A percentile compares a stretch with the other conserved stretches of the same genome.
Conservation (phyloP, 1,284 basidiomycete genomes). For the Ustilago cynodontis region DNA sequence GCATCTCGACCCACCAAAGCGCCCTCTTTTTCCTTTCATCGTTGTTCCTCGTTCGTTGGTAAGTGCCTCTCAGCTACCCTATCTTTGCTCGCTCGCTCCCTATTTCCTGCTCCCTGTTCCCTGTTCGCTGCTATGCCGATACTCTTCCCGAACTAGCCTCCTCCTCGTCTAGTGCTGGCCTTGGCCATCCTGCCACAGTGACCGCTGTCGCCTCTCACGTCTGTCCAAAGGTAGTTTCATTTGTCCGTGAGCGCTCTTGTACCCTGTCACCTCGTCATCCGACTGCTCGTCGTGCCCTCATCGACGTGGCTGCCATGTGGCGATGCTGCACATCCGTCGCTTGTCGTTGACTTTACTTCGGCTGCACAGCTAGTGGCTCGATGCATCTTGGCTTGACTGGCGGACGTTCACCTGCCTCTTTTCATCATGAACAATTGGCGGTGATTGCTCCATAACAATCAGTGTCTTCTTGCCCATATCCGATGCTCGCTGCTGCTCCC, state of each 20-base stretch:
- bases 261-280: slow-evolving; percentile 2
- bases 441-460: slow-evolving; percentile 15
- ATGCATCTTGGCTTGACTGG: slow-evolving; percentile 5
- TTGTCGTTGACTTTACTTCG: slow-evolving; percentile 28
- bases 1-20: slow-evolving; percentile 40
- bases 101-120: not conserved
- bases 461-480: not conserved
- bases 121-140: slow-evolving; percentile 2
- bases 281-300: not conserved
- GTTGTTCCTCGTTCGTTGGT: slow-evolving; percentile 23
- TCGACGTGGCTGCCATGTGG: slow-evolving; percentile 20
- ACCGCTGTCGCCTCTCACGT: slow-evolving; percentile 3
- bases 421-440: slow-evolving; percentile 10
- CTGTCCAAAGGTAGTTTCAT: not conserved
- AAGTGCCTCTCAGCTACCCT: slow-evolving; percentile 21
- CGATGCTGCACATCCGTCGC: not conserved
- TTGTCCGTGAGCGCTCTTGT: slow-evolving; percentile 1
- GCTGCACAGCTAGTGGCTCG: slow-evolving; percentile 14
- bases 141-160: slow-evolving; percentile 18
- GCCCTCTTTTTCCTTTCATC: slow-evolving; percentile 18
- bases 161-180: slow-evolving; percentile 18
- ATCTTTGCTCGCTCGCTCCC: not conserved
- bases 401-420: slow-evolving; percentile 3
- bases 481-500: not conserved
- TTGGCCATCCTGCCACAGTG: slow-evolving; percentile 8